phyloP scores from a whole-genome alignment of 1,139 yeast genomes.

The Blastobotrys indianensis region DNA sequence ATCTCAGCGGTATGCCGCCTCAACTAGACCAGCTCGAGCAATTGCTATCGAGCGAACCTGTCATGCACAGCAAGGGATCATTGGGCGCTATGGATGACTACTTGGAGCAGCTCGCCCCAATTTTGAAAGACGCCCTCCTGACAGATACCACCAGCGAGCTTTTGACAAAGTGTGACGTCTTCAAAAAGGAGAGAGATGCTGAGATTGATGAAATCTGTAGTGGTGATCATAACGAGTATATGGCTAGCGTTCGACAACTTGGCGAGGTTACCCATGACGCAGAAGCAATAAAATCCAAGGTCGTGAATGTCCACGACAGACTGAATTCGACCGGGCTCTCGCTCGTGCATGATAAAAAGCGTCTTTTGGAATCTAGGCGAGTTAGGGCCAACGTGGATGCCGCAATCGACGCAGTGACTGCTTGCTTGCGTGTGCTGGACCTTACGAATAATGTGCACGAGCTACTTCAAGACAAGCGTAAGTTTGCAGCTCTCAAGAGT shows the following conservation, averaged over 20 bases:
- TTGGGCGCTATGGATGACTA: slow-evolving; percentile 53
- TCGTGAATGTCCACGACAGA: slow-evolving; percentile 46
- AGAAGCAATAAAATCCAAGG: slow-evolving; percentile 46
- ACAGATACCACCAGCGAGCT: slow-evolving; percentile 52
- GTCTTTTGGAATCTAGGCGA: slow-evolving; percentile 27
- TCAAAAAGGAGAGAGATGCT: slow-evolving; percentile 55
- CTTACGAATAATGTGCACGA: slow-evolving; percentile 83
- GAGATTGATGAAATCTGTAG: slow-evolving; percentile 60
- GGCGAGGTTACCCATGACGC: slow-evolving; percentile 53
- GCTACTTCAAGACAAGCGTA: slow-evolving; percentile 64
- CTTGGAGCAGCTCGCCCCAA: slow-evolving; percentile 73
- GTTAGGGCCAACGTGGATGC: slow-evolving; percentile 31
- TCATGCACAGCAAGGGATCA: slow-evolving; percentile 19
- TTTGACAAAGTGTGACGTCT: slow-evolving; percentile 49
- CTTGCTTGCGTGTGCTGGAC: slow-evolving; percentile 78
- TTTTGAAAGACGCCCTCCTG: slow-evolving; percentile 62
- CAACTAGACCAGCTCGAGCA: slow-evolving; percentile 30
- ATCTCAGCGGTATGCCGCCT: slow-evolving; percentile 23
- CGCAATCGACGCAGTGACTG: slow-evolving; percentile 35
- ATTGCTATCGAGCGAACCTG: slow-evolving; percentile 28
- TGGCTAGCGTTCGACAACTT: slow-evolving; percentile 51
- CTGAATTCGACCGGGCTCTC: slow-evolving; percentile 60
- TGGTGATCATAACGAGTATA: slow-evolving; percentile 49
- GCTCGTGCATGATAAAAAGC: slow-evolving; percentile 45
- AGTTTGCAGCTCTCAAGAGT: slow-evolving; percentile 81